Evolutionary conservation across 2,329 filamentous ascomycete genomes (phyloP).

Genomic region (Rhinocladiella similis): DNA sequence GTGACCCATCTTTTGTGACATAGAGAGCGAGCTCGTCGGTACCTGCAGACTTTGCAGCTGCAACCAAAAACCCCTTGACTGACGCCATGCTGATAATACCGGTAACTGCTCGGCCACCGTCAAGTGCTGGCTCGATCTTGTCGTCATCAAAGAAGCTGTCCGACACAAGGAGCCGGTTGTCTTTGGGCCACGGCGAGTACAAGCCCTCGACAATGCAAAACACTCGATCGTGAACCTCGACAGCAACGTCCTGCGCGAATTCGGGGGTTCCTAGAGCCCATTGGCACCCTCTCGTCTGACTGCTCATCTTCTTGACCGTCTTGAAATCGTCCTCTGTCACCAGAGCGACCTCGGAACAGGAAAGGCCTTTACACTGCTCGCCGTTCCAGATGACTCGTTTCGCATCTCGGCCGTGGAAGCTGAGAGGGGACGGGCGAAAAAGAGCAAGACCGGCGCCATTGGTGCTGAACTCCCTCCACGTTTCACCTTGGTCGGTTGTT

Average conservation of each 20-base stretch:
- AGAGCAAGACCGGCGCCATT: constrained; percentile 60
- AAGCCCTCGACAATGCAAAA: constrained; percentile 78
- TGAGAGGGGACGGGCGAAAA: constrained; percentile 56
- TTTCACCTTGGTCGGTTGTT: constrained; percentile 78
- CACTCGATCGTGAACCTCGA: constrained; percentile 66
- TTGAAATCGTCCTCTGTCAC: constrained; percentile 90
- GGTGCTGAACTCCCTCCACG: constrained; percentile 70
- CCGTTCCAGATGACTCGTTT: constrained; percentile 84
- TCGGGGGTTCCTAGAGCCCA: constrained; percentile 79
- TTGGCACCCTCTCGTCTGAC: constrained; percentile 69
- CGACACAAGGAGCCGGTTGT: constrained; percentile 77
- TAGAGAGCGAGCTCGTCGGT: constrained; percentile 92
- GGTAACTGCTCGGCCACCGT: constrained; percentile 69
- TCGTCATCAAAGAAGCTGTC: constrained; percentile 75
- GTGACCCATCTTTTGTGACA: constrained; percentile 77
- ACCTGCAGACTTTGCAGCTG: constrained; percentile 73
- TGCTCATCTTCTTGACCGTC: constrained; percentile 60
- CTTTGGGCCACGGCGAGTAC: constrained; percentile 68
- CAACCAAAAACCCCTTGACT: constrained; percentile 84
- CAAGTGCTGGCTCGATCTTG: constrained; percentile 70
- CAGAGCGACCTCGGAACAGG: constrained; percentile 62
- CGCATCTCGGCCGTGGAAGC: constrained; percentile 80
- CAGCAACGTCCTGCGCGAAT: constrained; percentile 59
- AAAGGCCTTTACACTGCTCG: constrained; percentile 62
- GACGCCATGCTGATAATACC: constrained; percentile 80